Evolutionary conservation across 495 filamentous ascomycete genomes (phyloP).

Genomic region (Aspergillus mulundensis): DNA sequence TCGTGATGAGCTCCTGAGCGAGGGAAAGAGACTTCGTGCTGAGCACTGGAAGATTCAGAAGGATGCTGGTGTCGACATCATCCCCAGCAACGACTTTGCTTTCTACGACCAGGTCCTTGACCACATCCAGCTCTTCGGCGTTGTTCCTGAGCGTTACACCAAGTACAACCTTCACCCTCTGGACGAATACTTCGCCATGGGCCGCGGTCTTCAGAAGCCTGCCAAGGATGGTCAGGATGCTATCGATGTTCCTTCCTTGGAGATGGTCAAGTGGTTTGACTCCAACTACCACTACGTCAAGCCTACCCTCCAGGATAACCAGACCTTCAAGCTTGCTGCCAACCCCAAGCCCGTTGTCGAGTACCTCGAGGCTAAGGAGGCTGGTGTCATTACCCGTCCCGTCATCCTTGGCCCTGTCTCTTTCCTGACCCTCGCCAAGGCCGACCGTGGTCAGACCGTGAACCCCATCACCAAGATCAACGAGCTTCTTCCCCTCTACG

Average conservation of each 20-base stretch:
- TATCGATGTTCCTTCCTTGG: conserved; percentile 88
- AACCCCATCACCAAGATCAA: conserved; percentile 89
- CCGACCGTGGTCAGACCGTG: conserved; percentile 87
- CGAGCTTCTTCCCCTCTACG: conserved; percentile 88
- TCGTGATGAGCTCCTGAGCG: conserved; percentile 77
- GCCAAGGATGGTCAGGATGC: conserved; percentile 52
- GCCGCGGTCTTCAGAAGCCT: conserved; percentile 89
- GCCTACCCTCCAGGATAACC: conserved; percentile 92
- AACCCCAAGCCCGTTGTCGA: conserved; percentile 91
- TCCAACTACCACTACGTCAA: conserved; percentile 99
- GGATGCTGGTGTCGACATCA: conserved; percentile 91
- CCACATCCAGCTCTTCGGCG: conserved; percentile 98
- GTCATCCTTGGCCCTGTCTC: conserved; percentile 94
- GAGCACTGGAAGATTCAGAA: conserved; percentile 99
- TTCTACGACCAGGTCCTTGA: conserved; percentile 98
- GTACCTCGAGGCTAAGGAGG: conserved; percentile 95
- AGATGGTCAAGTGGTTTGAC: conserved; percentile 99
- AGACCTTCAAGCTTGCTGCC: conserved; percentile 82
- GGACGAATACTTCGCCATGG: conserved; percentile 99
- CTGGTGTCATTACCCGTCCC: conserved; percentile 85
- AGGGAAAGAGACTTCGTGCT: conserved; percentile 92
- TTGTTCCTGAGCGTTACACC: conserved; percentile 84
- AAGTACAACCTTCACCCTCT: conserved; percentile 77
- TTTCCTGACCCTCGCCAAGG: conserved; percentile 94
- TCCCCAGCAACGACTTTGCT: conserved; percentile 98